Conservation (phyloP, 2,329 filamentous ascomycete species). For the Ceratocystis eucalypticola region DNA sequence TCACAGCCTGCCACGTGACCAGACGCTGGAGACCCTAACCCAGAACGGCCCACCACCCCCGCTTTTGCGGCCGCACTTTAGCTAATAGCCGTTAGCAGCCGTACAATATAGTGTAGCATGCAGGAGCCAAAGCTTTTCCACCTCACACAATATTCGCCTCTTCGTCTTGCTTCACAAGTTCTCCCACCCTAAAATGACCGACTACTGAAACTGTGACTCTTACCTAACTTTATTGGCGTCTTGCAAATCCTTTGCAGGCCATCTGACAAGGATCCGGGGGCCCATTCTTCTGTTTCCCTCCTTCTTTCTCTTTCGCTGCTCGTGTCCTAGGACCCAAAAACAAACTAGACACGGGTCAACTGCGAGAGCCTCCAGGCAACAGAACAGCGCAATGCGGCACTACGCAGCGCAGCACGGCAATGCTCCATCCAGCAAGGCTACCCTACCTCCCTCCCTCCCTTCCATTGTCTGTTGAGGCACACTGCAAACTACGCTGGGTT, state of each 20-base stretch:
- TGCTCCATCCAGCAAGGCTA: not conserved
- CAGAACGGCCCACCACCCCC: too few relatives aligned
- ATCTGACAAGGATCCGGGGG: not conserved
- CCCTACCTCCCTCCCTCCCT: too few relatives aligned
- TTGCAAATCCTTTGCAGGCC: not conserved
- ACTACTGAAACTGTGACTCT: not conserved
- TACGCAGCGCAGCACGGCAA: not conserved
- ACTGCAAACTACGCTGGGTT: too few relatives aligned
- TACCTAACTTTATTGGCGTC: not conserved
- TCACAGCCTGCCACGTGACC: not conserved
- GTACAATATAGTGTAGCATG: too few relatives aligned
- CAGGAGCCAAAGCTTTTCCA: not conserved
- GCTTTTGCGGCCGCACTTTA: too few relatives aligned
- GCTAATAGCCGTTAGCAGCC: too few relatives aligned
- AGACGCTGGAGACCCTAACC: too few relatives aligned
- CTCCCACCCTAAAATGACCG: too few relatives aligned
- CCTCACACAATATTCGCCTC: not conserved
- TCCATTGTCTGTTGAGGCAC: too few relatives aligned
- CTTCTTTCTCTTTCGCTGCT: not conserved
- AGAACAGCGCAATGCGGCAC: not conserved
- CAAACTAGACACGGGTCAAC: not conserved
- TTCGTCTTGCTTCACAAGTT: not conserved
- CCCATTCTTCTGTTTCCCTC: too few relatives aligned
- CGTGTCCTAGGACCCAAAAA: too few relatives aligned
- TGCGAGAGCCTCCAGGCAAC: not conserved